Evolutionary conservation across 2,329 filamentous ascomycete genomes (phyloP).

Genomic region (Aspergillus thermomutatus): DNA sequence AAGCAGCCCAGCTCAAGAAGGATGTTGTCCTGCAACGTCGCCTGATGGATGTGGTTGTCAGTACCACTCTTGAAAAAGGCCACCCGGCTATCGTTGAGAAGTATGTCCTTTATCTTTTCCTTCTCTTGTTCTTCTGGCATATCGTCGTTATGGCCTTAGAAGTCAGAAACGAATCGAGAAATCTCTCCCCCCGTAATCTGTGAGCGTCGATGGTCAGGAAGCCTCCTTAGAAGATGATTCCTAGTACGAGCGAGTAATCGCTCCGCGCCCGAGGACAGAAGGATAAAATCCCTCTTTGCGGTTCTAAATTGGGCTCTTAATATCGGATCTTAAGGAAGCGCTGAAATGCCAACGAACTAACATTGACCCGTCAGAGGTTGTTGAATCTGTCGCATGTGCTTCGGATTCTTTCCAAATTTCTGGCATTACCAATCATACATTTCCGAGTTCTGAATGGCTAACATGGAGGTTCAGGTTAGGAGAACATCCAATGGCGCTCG

Average conservation of each 20-base stretch:
- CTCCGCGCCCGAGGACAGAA: constrained; percentile 9
- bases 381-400: background rate
- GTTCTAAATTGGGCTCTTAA: constrained; percentile 4
- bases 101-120: constrained; percentile 39
- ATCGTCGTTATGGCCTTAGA: constrained; percentile 31
- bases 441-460: constrained; percentile 19
- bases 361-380: background rate
- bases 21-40: constrained; percentile 57
- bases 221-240: constrained; percentile 24
- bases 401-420: background rate
- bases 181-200: constrained; percentile 34
- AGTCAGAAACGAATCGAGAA: constrained; percentile 34
- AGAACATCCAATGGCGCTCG: constrained; percentile 47
- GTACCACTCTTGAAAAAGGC: constrained; percentile 41
- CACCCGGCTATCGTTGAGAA: constrained; percentile 48
- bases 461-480: constrained; percentile 40
- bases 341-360: background rate
- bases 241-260: constrained; percentile 25
- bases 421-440: background rate
- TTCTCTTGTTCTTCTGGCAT: constrained; percentile 20
- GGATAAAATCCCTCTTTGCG: background rate
- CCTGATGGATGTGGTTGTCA: constrained; percentile 52
- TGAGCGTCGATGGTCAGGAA: constrained; percentile 25
- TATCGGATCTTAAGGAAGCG: constrained; percentile 1
- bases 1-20: constrained; percentile 54